These are phyloP conservation scores for Pseudomonodictys pantanalensis DNA, from an alignment of 495 filamentous ascomycete species.

Conservation along the genomic window DNA sequence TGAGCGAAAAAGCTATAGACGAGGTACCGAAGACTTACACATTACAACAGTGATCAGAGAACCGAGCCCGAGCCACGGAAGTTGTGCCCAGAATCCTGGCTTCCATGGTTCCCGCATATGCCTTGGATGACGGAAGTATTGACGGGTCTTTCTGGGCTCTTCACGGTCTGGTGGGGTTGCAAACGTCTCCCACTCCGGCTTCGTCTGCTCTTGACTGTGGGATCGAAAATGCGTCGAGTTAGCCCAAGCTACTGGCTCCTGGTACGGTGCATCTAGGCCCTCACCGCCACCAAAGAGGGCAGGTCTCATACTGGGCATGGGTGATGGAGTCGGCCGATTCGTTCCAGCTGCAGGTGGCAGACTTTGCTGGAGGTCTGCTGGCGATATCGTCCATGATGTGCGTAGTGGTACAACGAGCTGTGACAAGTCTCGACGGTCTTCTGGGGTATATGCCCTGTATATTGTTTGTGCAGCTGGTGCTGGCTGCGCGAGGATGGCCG, in stretches of 20 bases:
- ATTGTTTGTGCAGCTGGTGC: too few species aligned
- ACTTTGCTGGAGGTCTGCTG: background rate
- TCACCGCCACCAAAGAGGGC: conserved; percentile 19
- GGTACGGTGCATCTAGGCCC: conserved; percentile 15
- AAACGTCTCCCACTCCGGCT: background rate
- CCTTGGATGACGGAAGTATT: conserved; percentile 19
- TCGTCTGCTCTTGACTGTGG: background rate
- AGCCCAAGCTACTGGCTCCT: conserved; percentile 22
- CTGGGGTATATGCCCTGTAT: too few species aligned
- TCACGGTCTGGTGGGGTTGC: background rate
- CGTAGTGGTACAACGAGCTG: too few species aligned
- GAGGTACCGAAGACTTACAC: conserved; percentile 5
- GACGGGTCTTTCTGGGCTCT: background rate
- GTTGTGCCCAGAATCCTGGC: conserved; percentile 15
- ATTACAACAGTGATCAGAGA: conserved; percentile 12
- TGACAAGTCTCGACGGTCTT: too few species aligned
- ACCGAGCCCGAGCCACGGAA: conserved; percentile 27
- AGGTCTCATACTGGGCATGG: background rate
- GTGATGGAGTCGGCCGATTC: background rate
- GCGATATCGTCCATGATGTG: conserved; percentile 3
- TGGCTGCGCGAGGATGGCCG: too few species aligned
- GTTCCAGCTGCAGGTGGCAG: background rate
- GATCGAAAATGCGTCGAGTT: conserved; percentile 14
- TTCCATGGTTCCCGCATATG: conserved; percentile 24
- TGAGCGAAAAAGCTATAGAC: background rate